Evolutionary conservation across 108 stramenopile species (phyloP), one percentile per base, ranked within the genome.

Genomic region (Fistulifera solaris): DNA sequence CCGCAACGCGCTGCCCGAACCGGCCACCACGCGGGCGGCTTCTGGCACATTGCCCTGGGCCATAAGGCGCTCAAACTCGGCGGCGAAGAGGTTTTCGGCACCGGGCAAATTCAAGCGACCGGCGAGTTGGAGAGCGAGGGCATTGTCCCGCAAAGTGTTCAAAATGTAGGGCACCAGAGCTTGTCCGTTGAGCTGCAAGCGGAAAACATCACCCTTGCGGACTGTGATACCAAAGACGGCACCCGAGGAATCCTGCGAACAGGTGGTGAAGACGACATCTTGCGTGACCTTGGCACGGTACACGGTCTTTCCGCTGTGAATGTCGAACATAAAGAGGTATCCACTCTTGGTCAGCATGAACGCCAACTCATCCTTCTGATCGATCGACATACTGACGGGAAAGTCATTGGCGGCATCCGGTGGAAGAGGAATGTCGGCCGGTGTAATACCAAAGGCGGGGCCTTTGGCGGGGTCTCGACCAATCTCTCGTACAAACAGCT

Each of bases 401-500:
- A 99, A 99, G 68, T 99, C 99, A 38, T 69, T 61, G 1, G 82
- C 87, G 26, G 96, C 96, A 63, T 98, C 99, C 0, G 94, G 78
- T 8, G 99, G 90, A 27, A 97, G 71, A 38, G 98, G 98, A 56
- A 99, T 96, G 22, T 49, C 41, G 44, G 83, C 81, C 0, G 98
- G 97, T 13, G 76, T 72, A 35, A 96, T 56, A 13, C 88, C 75
- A 63, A 96, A 93, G 12, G 96, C 90, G 27, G 85, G 73, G 11
- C 99, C 99, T 39, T 87, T 85, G 14, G 90, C 68, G 19, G 94
- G 93, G 65, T 96, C 96, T 11, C 97, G 81, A 27, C 98, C 99
- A n/a, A 98, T 94, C 72, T 99, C 99, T 83, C 98, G 96, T 45
- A 97, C 83, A 67, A 81, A 96, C 43, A 99, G 71, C 70, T 94